A percentile compares a stretch with the other conserved stretches of the same genome.
These are phyloP conservation scores for Adansonia digitata DNA, from an alignment of 345 rosid species.

Conservation along the genomic window DNA sequence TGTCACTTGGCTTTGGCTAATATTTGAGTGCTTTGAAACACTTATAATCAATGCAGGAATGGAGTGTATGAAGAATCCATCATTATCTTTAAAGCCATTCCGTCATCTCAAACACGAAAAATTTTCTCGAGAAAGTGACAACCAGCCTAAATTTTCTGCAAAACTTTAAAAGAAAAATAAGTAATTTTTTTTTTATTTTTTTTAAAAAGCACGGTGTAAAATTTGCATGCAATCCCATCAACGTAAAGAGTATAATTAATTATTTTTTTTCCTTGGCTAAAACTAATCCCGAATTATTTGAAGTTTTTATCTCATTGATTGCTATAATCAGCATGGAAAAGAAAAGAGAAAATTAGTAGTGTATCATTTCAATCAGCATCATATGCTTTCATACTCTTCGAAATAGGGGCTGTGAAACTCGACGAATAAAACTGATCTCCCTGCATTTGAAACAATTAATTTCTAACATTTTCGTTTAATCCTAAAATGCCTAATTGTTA, in stretches of 20 bases:
- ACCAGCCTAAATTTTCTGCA: neutral
- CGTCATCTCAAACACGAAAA: neutral
- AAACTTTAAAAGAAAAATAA: neutral
- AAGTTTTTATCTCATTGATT: neutral
- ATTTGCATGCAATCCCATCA: neutral
- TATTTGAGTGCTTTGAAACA: neutral
- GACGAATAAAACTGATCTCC: neutral
- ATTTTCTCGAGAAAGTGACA: neutral
- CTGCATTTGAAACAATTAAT: neutral
- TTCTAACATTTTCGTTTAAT: neutral
- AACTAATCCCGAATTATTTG: neutral
- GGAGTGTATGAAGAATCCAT: neutral
- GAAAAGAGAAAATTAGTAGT: neutral
- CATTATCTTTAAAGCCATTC: neutral
- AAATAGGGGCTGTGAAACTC: neutral
- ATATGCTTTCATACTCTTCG: neutral
- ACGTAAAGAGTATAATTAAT: neutral
- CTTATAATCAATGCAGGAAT: neutral
- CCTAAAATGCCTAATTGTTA: neutral
- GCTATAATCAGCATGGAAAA: neutral
- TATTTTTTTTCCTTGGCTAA: neutral
- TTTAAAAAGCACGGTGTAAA: neutral
- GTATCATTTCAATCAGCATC: neutral
- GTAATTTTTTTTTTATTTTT: no score
- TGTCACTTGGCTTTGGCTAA: neutral